Evolutionary conservation across 768 basidiomycete genomes (phyloP).

Genomic region (Lactarius indigo): DNA sequence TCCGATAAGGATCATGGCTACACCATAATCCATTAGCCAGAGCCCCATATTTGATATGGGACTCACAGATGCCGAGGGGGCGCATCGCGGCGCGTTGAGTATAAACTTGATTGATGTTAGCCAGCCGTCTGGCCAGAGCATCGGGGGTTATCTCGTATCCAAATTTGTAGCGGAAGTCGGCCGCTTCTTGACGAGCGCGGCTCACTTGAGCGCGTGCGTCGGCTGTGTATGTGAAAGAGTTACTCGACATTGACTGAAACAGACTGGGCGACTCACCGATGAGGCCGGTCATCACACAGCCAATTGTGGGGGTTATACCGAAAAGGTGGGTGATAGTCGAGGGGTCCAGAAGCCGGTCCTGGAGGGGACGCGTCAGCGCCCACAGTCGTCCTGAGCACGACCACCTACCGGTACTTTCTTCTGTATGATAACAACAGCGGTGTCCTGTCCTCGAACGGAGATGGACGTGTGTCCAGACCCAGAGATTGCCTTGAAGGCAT

Average conservation of each 20-base stretch:
- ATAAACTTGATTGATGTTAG: conserved; percentile 98
- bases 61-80: conserved; percentile 89
- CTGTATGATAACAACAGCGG: conserved; percentile 94
- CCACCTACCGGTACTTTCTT: conserved; percentile 86
- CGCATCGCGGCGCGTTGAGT: conserved; percentile 97
- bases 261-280: conserved; percentile 55
- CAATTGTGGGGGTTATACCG: conserved; percentile 93
- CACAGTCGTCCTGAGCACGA: conserved; percentile 2
- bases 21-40: background rate
- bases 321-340: conserved; percentile 93
- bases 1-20: conserved; percentile 96
- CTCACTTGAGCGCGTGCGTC: conserved; percentile 88
- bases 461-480: conserved; percentile 94
- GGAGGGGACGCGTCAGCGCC: conserved; percentile 7
- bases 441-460: conserved; percentile 90
- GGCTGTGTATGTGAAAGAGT: conserved; percentile 50
- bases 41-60: background rate
- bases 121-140: conserved; percentile 88
- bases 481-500: conserved; percentile 99
- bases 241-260: background rate
- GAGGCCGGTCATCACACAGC: conserved; percentile 97
- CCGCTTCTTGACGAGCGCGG: conserved; percentile 85
- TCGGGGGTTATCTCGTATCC: conserved; percentile 99
- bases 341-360: conserved; percentile 98
- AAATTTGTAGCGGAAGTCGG: conserved; percentile 91